These are phyloP conservation scores for Geotrichum reessii DNA, from an alignment of 1,139 yeast species.

Conservation along the genomic window DNA sequence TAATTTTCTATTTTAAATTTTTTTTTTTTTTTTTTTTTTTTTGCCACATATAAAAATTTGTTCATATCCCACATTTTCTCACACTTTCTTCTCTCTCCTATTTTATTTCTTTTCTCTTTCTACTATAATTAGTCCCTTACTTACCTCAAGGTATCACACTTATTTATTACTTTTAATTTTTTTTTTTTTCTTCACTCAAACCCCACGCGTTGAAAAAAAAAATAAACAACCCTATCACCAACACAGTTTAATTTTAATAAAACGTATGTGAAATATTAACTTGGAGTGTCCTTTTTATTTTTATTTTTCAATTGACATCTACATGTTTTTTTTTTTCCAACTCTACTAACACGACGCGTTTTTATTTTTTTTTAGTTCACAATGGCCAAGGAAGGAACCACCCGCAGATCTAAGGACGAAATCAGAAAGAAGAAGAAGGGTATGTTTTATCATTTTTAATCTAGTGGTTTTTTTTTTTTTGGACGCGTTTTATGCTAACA, in stretches of 20 bases:
- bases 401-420: conserved; percentile 26
- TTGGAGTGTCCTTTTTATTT: neutral
- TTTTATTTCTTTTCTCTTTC: neutral
- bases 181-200: neutral
- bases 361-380: conserved; percentile 3
- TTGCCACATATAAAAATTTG: neutral
- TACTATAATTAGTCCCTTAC: neutral
- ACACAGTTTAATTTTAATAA: neutral
- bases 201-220: neutral
- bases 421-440: conserved; percentile 32
- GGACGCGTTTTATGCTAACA: neutral
- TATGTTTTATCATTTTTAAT: conserved; percentile 15
- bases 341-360: neutral
- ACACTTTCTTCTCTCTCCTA: neutral
- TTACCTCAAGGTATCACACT: neutral
- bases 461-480: neutral
- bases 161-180: neutral
- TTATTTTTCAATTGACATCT: too few relatives aligned
- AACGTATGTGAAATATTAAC: neutral
- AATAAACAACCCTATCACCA: neutral
- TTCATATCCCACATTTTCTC: neutral
- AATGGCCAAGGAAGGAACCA: conserved; percentile 31
- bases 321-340: neutral
- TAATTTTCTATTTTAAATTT: neutral
- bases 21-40: conserved; percentile 1